Conservation (phyloP, 1,284 basidiomycete species). For the Cryptococcus sp. region DNA sequence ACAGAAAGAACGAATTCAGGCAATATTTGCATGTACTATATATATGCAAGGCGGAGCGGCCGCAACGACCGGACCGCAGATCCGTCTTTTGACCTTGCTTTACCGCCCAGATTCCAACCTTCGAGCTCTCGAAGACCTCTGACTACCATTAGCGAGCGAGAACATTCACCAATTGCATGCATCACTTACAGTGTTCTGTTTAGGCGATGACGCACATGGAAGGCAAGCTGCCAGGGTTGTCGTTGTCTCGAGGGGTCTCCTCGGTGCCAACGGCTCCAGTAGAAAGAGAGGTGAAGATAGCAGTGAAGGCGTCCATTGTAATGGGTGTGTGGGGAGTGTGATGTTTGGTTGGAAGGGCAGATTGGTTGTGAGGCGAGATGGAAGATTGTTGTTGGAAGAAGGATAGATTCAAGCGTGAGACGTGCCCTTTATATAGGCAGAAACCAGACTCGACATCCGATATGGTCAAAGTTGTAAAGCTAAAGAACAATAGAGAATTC, state of each 20-base stretch:
- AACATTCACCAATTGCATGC: no score
- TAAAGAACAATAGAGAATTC: not conserved
- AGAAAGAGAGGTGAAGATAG: conserved; percentile 27
- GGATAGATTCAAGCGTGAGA: not conserved
- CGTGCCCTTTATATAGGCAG: not conserved
- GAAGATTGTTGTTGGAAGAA: conserved; percentile 5
- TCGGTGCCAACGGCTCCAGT: conserved; percentile 15
- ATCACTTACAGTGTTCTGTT: no score
- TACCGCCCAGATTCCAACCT: not conserved
- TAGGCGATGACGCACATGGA: conserved; percentile 27
- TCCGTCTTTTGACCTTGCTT: no score
- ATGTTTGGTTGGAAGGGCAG: conserved; percentile 5
- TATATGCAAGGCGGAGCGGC: not conserved
- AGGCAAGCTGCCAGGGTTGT: conserved; percentile 13
- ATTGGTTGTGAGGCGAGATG: conserved; percentile 4
- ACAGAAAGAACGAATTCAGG: no score
- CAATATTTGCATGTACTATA: not conserved
- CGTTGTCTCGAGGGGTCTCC: conserved; percentile 24
- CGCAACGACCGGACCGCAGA: no score
- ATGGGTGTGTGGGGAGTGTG: conserved; percentile 13
- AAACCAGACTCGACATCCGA: not conserved
- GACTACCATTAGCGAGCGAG: no score
- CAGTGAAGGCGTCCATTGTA: conserved; percentile 52
- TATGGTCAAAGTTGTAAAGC: not conserved
- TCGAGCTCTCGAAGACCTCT: no score